A percentile compares a stretch with the other conserved stretches of the same genome.
These are phyloP conservation scores for Alternaria infectoria DNA, from an alignment of 2,329 filamentous ascomycete genomes.

Conservation along the genomic window DNA sequence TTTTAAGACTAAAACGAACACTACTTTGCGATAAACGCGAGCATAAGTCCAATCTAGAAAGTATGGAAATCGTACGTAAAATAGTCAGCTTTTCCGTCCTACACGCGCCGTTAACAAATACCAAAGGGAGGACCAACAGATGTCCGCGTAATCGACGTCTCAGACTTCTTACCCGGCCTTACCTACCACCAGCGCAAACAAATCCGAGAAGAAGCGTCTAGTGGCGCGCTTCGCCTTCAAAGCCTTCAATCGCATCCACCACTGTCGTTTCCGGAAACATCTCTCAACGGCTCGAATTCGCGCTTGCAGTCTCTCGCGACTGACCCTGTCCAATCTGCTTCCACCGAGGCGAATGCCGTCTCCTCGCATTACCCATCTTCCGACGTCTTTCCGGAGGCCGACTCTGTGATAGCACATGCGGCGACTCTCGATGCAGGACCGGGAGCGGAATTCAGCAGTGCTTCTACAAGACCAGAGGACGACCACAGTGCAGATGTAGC, in stretches of 20 bases:
- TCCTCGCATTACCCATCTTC: constrained; percentile 3
- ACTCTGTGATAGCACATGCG: constrained; percentile 11
- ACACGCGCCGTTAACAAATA: background rate
- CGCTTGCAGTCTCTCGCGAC: constrained; percentile 1
- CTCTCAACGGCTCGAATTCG: constrained; percentile 20
- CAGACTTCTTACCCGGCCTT: constrained; percentile 36
- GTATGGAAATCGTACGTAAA: background rate
- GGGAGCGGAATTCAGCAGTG: constrained; percentile 23
- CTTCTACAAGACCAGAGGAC: constrained; percentile 32
- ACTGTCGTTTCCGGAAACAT: constrained; percentile 12
- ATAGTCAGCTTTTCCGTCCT: background rate
- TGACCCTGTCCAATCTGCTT: background rate
- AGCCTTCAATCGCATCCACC: constrained; percentile 25
- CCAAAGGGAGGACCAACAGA: constrained; percentile 38
- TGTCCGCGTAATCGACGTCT: constrained; percentile 38
- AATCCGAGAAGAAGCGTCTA: constrained; percentile 40
- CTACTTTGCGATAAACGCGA: background rate
- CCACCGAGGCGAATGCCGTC: background rate
- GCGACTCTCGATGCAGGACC: constrained; percentile 33
- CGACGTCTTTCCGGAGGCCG: constrained; percentile 20
- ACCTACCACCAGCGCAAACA: constrained; percentile 34
- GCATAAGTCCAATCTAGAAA: background rate
- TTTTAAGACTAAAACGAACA: background rate
- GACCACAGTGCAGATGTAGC: constrained; percentile 23
- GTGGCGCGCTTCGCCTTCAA: constrained; percentile 34